Base-by-base conservation (phyloP, 2,329 filamentous ascomycete species). In the Alternaria gansuensis region DNA sequence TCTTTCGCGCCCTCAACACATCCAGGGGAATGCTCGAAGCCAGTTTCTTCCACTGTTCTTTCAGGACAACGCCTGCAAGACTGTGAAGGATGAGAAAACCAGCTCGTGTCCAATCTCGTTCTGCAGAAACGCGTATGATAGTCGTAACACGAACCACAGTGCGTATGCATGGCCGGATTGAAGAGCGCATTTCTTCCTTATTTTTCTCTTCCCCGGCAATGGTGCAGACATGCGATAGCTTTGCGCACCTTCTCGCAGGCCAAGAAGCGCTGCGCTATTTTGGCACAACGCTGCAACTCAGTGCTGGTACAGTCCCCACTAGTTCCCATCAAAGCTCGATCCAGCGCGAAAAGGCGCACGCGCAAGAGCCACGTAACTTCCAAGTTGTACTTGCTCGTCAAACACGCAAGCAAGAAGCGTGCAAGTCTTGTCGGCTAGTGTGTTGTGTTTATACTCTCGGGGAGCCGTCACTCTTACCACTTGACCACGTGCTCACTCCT, bases 321-420 rank as follows among this genome's bases (percentile, higher is more conserved):
- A 40, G 55, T 57, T 57, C 55, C 44, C 44, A 29, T 53, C 29
- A 51, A 48, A 48, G 41, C 43, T 53, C 23, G 50, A 39, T 39
- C 50, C 43, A 34, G 45, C 36, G 31, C 2, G 52, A 44, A 26
- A 39, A 51, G 17, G 44, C 37, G 45, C 57, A 60, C 39, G 51
- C 51, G 39, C 36, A 50, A 34, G 11, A 44, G 51, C 51, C 51
- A 37, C 56, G 56, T 44, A 49, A 49, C 13, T 41, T 28, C 31
- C 45, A 11, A 26, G 21, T 54, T n/a, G 33, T 36, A 44, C n/a
- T 26, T 26, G 36, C 31, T 45, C 17, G 33, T 60, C 28, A 36
- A 50, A 36, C 48, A 43, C 33, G 17, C 46, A 40, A 46, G 56
- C 52, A 36, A 31, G 14, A 53, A 21, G 34, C n/a, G 23, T 21